These are phyloP conservation scores for Myxozyma neotropica DNA, from an alignment of 805 yeast genomes.

Conservation along the genomic window DNA sequence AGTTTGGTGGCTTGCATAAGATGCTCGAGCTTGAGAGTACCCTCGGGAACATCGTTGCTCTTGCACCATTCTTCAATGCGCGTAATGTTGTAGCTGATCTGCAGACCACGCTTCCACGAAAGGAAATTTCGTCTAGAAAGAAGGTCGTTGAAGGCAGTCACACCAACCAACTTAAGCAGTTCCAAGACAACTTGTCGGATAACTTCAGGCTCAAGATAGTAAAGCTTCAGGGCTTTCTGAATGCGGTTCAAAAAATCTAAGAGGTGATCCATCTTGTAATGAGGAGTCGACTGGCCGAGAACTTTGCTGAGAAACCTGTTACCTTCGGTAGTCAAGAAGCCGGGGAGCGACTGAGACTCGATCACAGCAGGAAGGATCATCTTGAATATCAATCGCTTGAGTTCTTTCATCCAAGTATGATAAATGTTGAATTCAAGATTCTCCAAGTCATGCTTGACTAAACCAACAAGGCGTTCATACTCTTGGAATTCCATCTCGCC, in stretches of 20 bases:
- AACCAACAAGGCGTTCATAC: conserved; percentile 83
- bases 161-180: conserved; percentile 82
- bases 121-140: conserved; percentile 91
- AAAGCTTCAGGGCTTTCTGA: conserved; percentile 90
- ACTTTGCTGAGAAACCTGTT: conserved; percentile 82
- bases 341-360: conserved; percentile 91
- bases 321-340: conserved; percentile 85
- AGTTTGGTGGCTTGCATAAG: conserved; percentile 90
- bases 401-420: conserved; percentile 95
- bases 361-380: conserved; percentile 95
- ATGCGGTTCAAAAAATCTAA: conserved; percentile 85
- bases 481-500: conserved; percentile 87
- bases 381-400: conserved; percentile 87
- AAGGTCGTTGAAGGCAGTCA: conserved; percentile 91
- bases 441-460: conserved; percentile 92
- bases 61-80: conserved; percentile 98
- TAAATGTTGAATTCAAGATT: conserved; percentile 90
- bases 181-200: conserved; percentile 83
- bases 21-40: conserved; percentile 79
- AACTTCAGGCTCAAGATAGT: conserved; percentile 81
- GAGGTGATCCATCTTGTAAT: conserved; percentile 92
- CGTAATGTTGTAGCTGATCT: conserved; percentile 93
- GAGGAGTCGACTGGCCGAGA: conserved; percentile 63
- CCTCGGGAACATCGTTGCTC: conserved; percentile 86
- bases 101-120: conserved; percentile 97